phyloP scores from a whole-genome alignment of 2,329 filamentous ascomycete species.

The Paecilomyces niveus region DNA sequence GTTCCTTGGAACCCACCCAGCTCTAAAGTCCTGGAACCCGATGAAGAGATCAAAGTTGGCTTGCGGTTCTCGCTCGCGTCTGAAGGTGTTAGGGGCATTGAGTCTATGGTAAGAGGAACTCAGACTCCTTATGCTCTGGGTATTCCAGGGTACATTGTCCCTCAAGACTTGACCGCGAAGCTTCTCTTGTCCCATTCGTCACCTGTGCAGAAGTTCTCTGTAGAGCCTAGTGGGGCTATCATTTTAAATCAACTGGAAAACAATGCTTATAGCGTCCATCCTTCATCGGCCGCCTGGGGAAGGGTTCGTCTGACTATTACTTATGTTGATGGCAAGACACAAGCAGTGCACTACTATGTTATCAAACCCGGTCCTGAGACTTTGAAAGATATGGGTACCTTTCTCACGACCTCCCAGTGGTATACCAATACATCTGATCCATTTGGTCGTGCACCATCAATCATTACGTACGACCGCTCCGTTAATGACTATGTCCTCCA shows the following conservation, averaged over 20 bases:
- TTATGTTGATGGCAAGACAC: slow-evolving; percentile 43
- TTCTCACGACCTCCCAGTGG: slow-evolving; percentile 49
- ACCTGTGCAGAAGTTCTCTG: slow-evolving; percentile 33
- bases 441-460: slow-evolving; percentile 48
- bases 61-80: slow-evolving; percentile 45
- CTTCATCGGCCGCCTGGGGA: slow-evolving; percentile 42
- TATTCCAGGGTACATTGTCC: slow-evolving; percentile 50
- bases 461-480: slow-evolving; percentile 49
- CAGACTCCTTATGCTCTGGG: slow-evolving; percentile 46
- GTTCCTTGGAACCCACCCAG: slow-evolving; percentile 52
- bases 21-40: slow-evolving; percentile 39
- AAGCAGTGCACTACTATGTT: slow-evolving; percentile 52
- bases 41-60: slow-evolving; percentile 42
- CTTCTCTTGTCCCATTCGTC: slow-evolving; percentile 41
- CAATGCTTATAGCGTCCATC: slow-evolving; percentile 36
- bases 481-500: slow-evolving; percentile 32
- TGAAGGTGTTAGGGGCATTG: slow-evolving; percentile 41
- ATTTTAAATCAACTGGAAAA: slow-evolving; percentile 18
- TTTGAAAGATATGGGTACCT: slow-evolving; percentile 43
- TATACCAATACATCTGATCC: slow-evolving; percentile 47
- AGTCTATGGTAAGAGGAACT: slow-evolving; percentile 37
- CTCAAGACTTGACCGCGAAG: slow-evolving; percentile 39
- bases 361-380: slow-evolving; percentile 41
- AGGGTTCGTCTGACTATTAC: slow-evolving; percentile 42
- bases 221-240: slow-evolving; percentile 33